These are phyloP conservation scores for Eremochloa ophiuroides DNA, from an alignment of 176 grass and related monocot genomes.

Conservation along the genomic window DNA sequence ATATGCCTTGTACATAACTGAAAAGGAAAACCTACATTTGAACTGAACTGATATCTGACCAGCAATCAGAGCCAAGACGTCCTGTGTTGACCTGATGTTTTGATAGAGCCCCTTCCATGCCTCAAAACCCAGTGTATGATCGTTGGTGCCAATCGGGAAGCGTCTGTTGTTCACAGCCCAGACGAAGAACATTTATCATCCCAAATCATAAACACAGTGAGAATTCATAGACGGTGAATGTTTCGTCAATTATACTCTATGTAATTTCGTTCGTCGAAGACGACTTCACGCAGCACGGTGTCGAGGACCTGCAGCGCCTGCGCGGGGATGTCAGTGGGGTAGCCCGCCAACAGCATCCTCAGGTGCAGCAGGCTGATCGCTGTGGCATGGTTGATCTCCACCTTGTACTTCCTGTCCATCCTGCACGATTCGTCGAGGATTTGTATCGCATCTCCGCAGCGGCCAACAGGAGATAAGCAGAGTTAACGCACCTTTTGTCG, in stretches of 20 bases:
- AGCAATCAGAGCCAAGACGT: slow-evolving; percentile 53
- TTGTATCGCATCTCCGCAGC: background rate
- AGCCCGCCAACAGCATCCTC: slow-evolving; percentile 25
- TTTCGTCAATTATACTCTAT: slow-evolving; percentile 13
- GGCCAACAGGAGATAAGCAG: background rate
- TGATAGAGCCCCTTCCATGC: slow-evolving; percentile 69
- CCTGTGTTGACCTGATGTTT: slow-evolving; percentile 53
- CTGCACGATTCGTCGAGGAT: background rate
- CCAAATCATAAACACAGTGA: background rate
- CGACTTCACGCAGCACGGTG: slow-evolving; percentile 27
- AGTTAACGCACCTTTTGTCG: background rate
- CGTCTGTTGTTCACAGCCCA: background rate
- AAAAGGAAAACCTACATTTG: background rate
- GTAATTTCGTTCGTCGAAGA: background rate
- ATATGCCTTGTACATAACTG: background rate
- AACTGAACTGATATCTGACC: slow-evolving; percentile 19
- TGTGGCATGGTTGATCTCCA: slow-evolving; percentile 23
- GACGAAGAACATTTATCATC: background rate
- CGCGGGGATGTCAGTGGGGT: slow-evolving; percentile 8
- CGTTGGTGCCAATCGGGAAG: background rate
- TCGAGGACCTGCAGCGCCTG: slow-evolving; percentile 36
- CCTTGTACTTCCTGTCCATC: slow-evolving; percentile 29
- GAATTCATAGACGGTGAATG: background rate
- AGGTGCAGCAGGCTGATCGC: slow-evolving; percentile 24
- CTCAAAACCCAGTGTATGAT: slow-evolving; percentile 16